phyloP scores from a whole-genome alignment of 257 asterid species.

The Scutellaria barbata region DNA sequence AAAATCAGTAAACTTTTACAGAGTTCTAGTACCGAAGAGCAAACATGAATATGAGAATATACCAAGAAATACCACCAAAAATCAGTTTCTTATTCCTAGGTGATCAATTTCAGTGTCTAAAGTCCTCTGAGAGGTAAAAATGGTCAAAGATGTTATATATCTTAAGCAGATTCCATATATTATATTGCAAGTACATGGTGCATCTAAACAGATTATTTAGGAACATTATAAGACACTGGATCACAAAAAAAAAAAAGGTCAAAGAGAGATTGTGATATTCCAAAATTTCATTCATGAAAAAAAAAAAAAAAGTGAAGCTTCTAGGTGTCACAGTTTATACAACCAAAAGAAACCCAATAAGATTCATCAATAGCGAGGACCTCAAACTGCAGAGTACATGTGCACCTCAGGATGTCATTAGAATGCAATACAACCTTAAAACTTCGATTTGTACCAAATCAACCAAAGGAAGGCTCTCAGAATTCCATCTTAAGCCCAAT shows the following conservation, averaged over 20 bases:
- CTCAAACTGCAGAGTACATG: conserved; percentile 7
- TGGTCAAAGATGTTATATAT: neutral
- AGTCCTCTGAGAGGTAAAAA: neutral
- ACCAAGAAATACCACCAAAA: neutral
- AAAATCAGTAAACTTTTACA: too few species aligned
- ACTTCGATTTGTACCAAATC: neutral
- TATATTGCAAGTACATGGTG: conserved; percentile 2
- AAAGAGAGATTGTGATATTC: conserved; percentile 3
- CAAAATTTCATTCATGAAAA: neutral
- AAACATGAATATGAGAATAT: neutral
- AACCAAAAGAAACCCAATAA: neutral
- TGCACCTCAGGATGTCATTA: conserved; percentile 3
- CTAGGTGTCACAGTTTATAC: conserved; percentile 2
- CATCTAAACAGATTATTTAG: conserved; percentile 15
- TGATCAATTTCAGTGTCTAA: conserved; percentile 4
- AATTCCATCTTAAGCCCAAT: neutral
- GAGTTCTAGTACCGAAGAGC: too few species aligned
- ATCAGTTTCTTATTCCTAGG: neutral
- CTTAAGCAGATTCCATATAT: neutral
- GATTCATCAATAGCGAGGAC: neutral
- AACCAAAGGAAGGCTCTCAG: conserved; percentile 21
- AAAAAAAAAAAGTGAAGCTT: conserved; percentile 4
- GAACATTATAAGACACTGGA: neutral
- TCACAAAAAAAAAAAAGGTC: conserved; percentile 16
- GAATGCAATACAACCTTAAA: conserved; percentile 21